Evolutionary conservation across 805 yeast species (phyloP).

Genomic region (Deakozyma indianensis): DNA sequence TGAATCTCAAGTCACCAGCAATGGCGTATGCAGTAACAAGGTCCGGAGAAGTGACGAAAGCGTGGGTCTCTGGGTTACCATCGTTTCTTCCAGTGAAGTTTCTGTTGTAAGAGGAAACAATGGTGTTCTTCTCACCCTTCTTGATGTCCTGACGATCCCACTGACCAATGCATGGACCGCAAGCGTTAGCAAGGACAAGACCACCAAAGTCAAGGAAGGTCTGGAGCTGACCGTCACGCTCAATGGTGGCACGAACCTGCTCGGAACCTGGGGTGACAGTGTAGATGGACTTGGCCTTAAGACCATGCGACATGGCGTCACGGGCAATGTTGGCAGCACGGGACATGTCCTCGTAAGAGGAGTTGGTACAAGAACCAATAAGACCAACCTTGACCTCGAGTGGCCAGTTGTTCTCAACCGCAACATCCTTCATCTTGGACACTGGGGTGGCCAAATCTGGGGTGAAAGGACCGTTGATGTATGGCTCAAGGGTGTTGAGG

Average conservation of each 20-base stretch:
- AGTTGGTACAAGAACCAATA: constrained; percentile 97
- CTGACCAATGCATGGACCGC: constrained; percentile 99
- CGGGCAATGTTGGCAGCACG: constrained; percentile 86
- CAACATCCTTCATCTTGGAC: constrained; percentile 70
- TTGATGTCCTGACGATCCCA: constrained; percentile 93
- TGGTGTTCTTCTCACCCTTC: constrained; percentile 92
- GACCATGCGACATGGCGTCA: constrained; percentile 83
- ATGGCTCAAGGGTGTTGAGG: constrained; percentile 81
- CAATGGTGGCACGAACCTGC: constrained; percentile 96
- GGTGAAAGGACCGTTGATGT: constrained; percentile 95
- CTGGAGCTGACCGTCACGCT: constrained; percentile 83
- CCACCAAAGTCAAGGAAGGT: constrained; percentile 89
- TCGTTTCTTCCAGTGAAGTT: constrained; percentile 96
- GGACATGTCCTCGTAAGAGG: constrained; percentile 96
- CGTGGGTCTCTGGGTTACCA: constrained; percentile 95
- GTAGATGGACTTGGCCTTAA: constrained; percentile 82
- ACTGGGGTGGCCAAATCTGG: constrained; percentile 96
- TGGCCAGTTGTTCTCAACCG: constrained; percentile 85
- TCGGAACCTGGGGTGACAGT: constrained; percentile 97
- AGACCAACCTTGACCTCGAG: constrained; percentile 83
- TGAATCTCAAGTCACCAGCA: constrained; percentile 92
- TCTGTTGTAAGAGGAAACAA: constrained; percentile 95
- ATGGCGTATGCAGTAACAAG: constrained; percentile 90
- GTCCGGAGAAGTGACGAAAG: constrained; percentile 95
- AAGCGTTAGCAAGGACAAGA: constrained; percentile 88